phyloP scores from a whole-genome alignment of 192 early-diverging fungal species.

The Backusella sp. region DNA sequence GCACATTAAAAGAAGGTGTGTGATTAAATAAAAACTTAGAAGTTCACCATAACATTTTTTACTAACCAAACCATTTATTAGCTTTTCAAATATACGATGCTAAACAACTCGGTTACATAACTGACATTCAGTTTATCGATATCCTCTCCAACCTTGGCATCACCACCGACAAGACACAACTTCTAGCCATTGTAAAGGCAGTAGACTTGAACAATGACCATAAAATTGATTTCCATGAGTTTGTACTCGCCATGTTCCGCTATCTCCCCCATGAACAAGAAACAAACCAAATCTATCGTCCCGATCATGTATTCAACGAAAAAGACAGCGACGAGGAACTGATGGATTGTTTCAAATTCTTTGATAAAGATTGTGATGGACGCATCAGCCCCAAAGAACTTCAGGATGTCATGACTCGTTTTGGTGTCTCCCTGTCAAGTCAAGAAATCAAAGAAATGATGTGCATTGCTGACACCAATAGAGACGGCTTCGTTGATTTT shows the following conservation, averaged over 20 bases:
- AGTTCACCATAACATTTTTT: not conserved
- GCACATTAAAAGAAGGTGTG: slow-evolving; percentile 13
- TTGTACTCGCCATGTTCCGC: slow-evolving; percentile 13
- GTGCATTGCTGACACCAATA: slow-evolving; percentile 21
- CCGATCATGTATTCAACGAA: not conserved
- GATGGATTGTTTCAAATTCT: slow-evolving; percentile 18
- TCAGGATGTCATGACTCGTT: slow-evolving; percentile 14
- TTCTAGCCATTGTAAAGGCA: not conserved
- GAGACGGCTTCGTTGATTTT: slow-evolving; percentile 30
- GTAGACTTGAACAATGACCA: slow-evolving; percentile 24
- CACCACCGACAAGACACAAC: not conserved
- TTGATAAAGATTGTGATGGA: slow-evolving; percentile 34
- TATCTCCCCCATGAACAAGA: slow-evolving; percentile 10
- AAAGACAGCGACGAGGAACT: slow-evolving; percentile 21
- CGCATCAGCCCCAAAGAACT: slow-evolving; percentile 23
- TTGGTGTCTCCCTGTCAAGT: slow-evolving; percentile 14
- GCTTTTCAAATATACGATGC: slow-evolving; percentile 24
- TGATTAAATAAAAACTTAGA: slow-evolving; percentile 13
- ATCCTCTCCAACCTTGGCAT: slow-evolving; percentile 15
- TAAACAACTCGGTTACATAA: slow-evolving; percentile 9
- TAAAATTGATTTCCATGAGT: slow-evolving; percentile 31
- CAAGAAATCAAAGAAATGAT: slow-evolving; percentile 34
- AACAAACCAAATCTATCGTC: not conserved
- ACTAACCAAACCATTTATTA: slow-evolving; percentile 20
- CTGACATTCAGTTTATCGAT: slow-evolving; percentile 7